Evolutionary conservation across 139 green algal genomes (phyloP), one percentile per base, ranked within the genome.

Genomic region (Chlorella sp.): DNA sequence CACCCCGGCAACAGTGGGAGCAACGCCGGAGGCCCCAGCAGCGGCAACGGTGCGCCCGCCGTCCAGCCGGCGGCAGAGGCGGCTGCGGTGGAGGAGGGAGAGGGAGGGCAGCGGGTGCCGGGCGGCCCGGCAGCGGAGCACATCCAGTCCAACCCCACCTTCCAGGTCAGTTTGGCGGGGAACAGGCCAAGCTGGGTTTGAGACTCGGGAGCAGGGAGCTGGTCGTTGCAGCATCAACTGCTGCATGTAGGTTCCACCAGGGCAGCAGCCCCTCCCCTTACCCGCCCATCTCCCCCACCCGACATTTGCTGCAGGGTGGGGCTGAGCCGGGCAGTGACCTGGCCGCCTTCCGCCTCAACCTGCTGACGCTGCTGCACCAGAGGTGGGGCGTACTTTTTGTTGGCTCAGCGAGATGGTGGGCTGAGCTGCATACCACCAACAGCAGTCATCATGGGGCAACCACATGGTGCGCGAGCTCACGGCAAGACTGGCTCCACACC

Each of bases 361-460:
- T 80, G 73, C 48, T 62, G 24, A 62, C 32, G 28, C 46, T 80
- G 46, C 46, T 80, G 73, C 46, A 80, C n/a, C 32, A 80, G 46
- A 48, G 73, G 24, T 60, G 51, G 11, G 51, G 51, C 11, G n/a
- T n/a, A n/a, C n/a, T n/a, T n/a, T n/a, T n/a, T n/a, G n/a, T n/a
- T n/a, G n/a, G n/a, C n/a, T n/a, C n/a, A n/a, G n/a, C n/a, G n/a
- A n/a, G n/a, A n/a, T n/a, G n/a, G n/a, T n/a, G n/a, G n/a, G n/a
- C n/a, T n/a, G n/a, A n/a, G n/a, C n/a, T n/a, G n/a, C n/a, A n/a
- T n/a, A n/a, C n/a, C n/a, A n/a, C n/a, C n/a, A n/a, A n/a, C n/a
- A n/a, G n/a, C n/a, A n/a, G n/a, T n/a, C n/a, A n/a, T n/a, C n/a
- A n/a, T n/a, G n/a, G n/a, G n/a, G n/a, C n/a, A n/a, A n/a, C n/a